Base-by-base conservation (phyloP, 257 asterid genomes). In the Coffea eugenioides region DNA sequence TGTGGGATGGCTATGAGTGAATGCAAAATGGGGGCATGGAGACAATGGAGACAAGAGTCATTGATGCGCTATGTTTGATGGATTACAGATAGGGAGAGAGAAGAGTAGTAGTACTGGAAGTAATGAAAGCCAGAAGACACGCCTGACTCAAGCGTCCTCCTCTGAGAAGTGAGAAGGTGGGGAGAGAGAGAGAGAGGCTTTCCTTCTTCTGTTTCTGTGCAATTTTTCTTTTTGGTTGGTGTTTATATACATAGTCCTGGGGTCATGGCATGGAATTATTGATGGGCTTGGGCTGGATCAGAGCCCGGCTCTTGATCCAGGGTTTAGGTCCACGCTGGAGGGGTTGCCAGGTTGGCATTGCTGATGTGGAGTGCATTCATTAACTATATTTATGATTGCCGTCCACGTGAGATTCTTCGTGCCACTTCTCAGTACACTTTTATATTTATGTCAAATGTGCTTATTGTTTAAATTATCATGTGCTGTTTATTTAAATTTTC, bases 41-140 rank as follows among this genome's bases (percentile, higher is more conserved):
- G 81, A 87, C 85, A 86, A 77, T 79, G 59, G 88, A 83, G 90
- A 89, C 91, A 92, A 69, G 75, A 85, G 87, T 84, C 89, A 90
- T 86, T 83, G 87, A 84, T 85, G 83, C 41, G 41, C 46, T 52
- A 23, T 80, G 80, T 64, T 77, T 78, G 82, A 10, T 82, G 87
- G 80, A 79, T 61, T 77, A 71, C 81, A 72, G 82, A 80, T 25
- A 68, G 73, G 23, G 81, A 69, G 80, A 39, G 41, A 39, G 41
- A 39, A 39, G 41, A 39, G 41, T 3, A 39, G 41, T 39, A 39
- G 41, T 39, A 39, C 3, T 39, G 4, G 41, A 2, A 39, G 41
- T 39, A 39, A 81, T 83, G 85, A 77, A 72, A 79, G 76, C 70
- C 75, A 79, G 54, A 72, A 49, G 84, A 82, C 88, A 86, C 86